Evolutionary conservation across 2,329 filamentous ascomycete genomes (phyloP).

Genomic region (Sarocladiaceae sp.): DNA sequence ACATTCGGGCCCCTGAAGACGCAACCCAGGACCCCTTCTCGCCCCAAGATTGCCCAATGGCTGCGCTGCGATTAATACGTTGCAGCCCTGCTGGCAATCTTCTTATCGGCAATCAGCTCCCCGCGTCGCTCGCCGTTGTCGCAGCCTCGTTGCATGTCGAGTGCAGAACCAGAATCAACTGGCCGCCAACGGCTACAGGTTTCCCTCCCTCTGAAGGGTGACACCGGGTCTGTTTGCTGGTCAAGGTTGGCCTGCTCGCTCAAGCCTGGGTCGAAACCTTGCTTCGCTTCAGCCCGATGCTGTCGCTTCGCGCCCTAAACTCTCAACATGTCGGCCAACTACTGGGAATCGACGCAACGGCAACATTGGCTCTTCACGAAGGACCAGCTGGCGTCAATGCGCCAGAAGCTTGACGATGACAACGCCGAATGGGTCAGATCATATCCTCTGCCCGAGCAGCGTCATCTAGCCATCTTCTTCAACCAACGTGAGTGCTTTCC

Average conservation of each 20-base stretch:
- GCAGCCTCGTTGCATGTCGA: neutral
- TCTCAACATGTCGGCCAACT: slow-evolving; percentile 84
- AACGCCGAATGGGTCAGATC: slow-evolving; percentile 70
- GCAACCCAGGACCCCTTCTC: neutral
- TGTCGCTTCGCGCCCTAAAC: no score
- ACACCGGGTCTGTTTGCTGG: neutral
- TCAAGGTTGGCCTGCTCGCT: neutral
- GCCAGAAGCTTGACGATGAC: slow-evolving; percentile 72
- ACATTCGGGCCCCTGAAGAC: no score
- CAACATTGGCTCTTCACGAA: slow-evolving; percentile 88
- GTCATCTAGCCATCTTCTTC: slow-evolving; percentile 87
- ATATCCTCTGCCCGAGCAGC: slow-evolving; percentile 76
- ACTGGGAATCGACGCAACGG: slow-evolving; percentile 92
- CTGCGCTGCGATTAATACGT: neutral
- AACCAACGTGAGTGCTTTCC: slow-evolving; percentile 68
- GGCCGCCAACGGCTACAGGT: neutral
- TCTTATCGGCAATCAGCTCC: neutral
- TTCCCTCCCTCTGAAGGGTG: neutral
- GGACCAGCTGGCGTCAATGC: slow-evolving; percentile 70
- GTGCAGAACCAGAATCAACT: neutral
- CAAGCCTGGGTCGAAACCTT: no score
- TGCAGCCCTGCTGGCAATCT: neutral
- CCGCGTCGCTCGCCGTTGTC: neutral
- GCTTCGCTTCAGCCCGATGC: no score
- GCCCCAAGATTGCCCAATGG: neutral